Conservation (phyloP, 371 early-diverging fungal genomes). For the Nematocida major region DNA sequence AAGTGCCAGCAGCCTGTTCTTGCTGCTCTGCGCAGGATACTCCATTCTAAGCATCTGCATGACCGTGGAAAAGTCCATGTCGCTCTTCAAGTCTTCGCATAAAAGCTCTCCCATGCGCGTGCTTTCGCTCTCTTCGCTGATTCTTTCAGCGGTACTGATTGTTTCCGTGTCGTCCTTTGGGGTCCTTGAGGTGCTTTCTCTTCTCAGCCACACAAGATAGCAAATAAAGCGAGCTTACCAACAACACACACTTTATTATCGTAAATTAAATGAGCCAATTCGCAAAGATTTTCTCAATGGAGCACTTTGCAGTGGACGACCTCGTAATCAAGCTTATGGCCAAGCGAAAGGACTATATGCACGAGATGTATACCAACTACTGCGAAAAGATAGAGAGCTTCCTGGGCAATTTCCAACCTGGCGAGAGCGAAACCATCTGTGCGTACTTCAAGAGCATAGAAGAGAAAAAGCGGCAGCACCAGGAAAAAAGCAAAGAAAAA, state of each 20-base stretch:
- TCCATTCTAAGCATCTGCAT: not conserved
- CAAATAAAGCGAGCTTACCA: too few relatives aligned
- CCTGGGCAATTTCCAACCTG: not conserved
- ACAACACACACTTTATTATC: too few relatives aligned
- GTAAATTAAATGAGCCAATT: too few relatives aligned
- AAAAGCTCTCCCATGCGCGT: not conserved
- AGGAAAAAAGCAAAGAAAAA: too few relatives aligned
- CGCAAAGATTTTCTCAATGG: conserved; percentile 25
- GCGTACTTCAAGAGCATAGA: conserved; percentile 22
- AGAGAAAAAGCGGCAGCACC: not conserved
- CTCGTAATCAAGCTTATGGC: conserved; percentile 37
- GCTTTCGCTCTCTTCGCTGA: not conserved
- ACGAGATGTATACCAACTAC: conserved; percentile 2
- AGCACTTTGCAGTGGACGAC: conserved; percentile 42
- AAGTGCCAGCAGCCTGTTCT: not conserved
- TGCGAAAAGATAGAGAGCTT: conserved; percentile 19
- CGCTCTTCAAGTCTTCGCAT: not conserved
- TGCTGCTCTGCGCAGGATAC: not conserved
- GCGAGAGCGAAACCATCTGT: not conserved
- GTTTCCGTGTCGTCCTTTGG: not conserved
- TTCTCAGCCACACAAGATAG: too few relatives aligned
- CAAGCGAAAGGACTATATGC: conserved; percentile 27
- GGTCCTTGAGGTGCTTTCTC: not conserved
- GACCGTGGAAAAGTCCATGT: not conserved
- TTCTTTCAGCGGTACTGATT: not conserved